A percentile compares a stretch with the other conserved stretches of the same genome.
These are phyloP conservation scores for Annulohypoxylon nitens DNA, from an alignment of 495 filamentous ascomycete genomes.

Conservation along the genomic window DNA sequence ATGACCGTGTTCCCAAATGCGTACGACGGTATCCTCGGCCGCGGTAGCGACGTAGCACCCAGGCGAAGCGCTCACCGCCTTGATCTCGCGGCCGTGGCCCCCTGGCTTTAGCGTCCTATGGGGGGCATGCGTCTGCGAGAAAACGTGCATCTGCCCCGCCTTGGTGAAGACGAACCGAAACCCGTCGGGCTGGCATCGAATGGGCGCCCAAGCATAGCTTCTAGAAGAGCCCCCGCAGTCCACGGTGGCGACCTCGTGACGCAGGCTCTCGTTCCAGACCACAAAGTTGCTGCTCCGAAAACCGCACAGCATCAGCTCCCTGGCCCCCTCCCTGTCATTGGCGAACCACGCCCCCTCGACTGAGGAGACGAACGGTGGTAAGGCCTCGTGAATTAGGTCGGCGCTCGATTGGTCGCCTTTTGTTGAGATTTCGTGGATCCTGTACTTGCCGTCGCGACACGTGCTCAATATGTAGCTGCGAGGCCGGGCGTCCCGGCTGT, in stretches of 20 bases:
- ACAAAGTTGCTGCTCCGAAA: constrained; percentile 84
- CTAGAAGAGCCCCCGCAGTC: constrained; percentile 89
- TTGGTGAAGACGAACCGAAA: constrained; percentile 68
- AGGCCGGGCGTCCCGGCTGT: constrained; percentile 33
- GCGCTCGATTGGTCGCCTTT: constrained; percentile 15
- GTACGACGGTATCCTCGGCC: constrained; percentile 88
- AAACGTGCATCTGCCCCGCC: constrained; percentile 64
- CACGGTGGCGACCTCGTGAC: constrained; percentile 74
- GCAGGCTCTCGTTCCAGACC: constrained; percentile 77
- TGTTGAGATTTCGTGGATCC: constrained; percentile 63
- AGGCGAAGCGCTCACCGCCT: constrained; percentile 71
- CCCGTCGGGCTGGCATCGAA: constrained; percentile 45
- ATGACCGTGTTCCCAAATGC: constrained; percentile 67
- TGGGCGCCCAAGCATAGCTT: constrained; percentile 72
- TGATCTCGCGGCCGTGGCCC: constrained; percentile 90
- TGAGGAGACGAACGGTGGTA: constrained; percentile 72
- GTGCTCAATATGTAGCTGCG: constrained; percentile 70
- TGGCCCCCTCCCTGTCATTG: constrained; percentile 43
- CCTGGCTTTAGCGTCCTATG: constrained; percentile 73
- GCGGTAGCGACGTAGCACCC: constrained; percentile 77
- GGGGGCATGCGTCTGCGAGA: constrained; percentile 61
- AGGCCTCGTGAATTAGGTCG: constrained; percentile 58
- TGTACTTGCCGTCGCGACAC: constrained; percentile 79
- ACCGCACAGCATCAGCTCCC: constrained; percentile 78
- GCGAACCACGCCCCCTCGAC: constrained; percentile 77